Conservation (phyloP, 345 rosid species). For the Cardiospermum halicacabum region DNA sequence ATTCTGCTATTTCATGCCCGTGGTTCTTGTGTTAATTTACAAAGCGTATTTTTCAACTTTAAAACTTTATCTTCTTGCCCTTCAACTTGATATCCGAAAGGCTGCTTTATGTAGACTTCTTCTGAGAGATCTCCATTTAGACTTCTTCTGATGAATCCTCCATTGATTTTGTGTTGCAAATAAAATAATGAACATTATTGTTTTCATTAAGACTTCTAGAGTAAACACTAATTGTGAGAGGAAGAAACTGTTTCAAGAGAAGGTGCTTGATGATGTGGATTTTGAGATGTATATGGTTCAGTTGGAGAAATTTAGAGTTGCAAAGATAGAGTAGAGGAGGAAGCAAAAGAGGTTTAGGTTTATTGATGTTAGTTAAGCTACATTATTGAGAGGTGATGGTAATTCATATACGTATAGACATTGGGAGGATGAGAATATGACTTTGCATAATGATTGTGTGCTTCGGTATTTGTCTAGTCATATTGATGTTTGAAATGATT, state of each 20-base stretch:
- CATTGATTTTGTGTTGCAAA: too few species aligned
- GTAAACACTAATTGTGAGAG: slow-evolving; percentile 37
- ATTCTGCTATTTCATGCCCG: too few species aligned
- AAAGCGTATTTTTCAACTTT: too few species aligned
- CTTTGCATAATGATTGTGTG: slow-evolving; percentile 40
- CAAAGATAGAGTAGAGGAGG: slow-evolving; percentile 14
- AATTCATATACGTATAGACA: slow-evolving; percentile 73
- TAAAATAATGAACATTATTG: too few species aligned
- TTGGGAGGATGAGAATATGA: slow-evolving; percentile 52
- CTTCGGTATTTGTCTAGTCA: slow-evolving; percentile 51
- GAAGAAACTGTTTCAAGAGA: slow-evolving; percentile 27
- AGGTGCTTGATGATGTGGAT: slow-evolving; percentile 11
- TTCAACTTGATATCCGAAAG: too few species aligned
- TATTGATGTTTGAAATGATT: slow-evolving; percentile 38
- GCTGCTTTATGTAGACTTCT: too few species aligned
- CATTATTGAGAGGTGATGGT: slow-evolving; percentile 67
- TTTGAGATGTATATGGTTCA: slow-evolving; percentile 25
- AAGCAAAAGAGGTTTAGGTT: slow-evolving; percentile 21
- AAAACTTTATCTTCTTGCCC: too few species aligned
- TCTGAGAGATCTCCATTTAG: too few species aligned
- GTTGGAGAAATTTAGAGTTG: slow-evolving; percentile 34
- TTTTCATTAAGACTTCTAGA: too few species aligned
- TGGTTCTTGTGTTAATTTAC: too few species aligned
- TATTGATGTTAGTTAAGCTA: slow-evolving; percentile 53
- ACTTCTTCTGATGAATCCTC: too few species aligned